Base-by-base conservation (phyloP, 176 grass and related monocot species). In the sorghum (Sorghum bicolor) region DNA sequence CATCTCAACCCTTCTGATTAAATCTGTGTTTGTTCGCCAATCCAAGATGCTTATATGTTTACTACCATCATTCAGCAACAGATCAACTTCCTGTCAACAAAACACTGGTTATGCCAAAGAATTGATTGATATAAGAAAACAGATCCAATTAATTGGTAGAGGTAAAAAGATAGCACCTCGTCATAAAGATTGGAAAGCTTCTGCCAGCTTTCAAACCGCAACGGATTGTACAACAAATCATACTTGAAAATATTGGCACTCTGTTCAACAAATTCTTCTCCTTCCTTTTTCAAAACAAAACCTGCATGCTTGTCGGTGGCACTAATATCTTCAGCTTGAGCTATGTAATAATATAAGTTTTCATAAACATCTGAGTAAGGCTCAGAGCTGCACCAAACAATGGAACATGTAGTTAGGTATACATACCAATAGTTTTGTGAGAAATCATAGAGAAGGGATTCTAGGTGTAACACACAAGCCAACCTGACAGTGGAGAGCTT, bases 261-360 rank as follows among this genome's bases (percentile, higher is more conserved):
- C 76, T 98, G 96, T 78, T 95, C 91, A 28, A 98, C 89, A 84
- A 95, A 98, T 73, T 95, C 96, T 85, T 93, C 96, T 30, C 96
- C 96, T 92, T 98, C 96, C 78, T 92, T 98, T 94, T 98, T 95
- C 81, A 98, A 87, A 43, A 98, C 93, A 92, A 98, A 98, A 20
- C 96, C 96, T 22, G 96, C 40, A 80, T 98, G 88, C 78, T 98
- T 98, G 83, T 98, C 96, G 19, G 83, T 94, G 86, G 96, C 93
- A 83, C 93, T 94, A 83, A 86, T 90, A 87, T 98, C 96, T 92
- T 98, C 96, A 67, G 89, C 91, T 78, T 98, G 93, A 64, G 89
- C 83, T 74, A 95, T 92, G 72, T 86, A 92, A 86, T 89, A 88
- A 72, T 95, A 98, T 78, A 98, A 70, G 79, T 95, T 98, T 53